Percentiles rank a stretch among this genome's conserved stretches.
Evolutionary conservation across 2,329 filamentous ascomycete species (phyloP).

Genomic region (Fusarium udum): DNA sequence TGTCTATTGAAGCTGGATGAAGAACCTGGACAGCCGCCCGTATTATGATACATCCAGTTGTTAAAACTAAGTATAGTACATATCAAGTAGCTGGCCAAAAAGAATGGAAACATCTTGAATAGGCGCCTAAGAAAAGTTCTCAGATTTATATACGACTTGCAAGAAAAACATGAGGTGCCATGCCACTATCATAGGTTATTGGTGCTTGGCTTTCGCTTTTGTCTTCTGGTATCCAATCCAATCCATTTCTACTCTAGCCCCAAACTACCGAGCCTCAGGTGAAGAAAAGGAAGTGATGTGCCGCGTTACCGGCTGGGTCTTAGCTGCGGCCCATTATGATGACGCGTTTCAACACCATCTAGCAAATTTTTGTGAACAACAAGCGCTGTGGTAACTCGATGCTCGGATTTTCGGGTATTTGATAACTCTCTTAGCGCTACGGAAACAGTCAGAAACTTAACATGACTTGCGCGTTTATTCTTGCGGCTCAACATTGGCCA

Average conservation of each 20-base stretch:
- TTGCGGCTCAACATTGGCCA: slow-evolving; percentile 29
- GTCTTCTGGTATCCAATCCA: slow-evolving; percentile 6
- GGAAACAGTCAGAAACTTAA: background rate
- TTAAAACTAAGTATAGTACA: background rate
- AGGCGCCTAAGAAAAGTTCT: slow-evolving; percentile 8
- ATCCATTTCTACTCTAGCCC: background rate
- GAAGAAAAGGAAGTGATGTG: slow-evolving; percentile 19
- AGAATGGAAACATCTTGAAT: background rate
- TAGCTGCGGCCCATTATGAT: slow-evolving; percentile 38
- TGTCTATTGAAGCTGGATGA: slow-evolving; percentile 1
- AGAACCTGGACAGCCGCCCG: slow-evolving; percentile 20
- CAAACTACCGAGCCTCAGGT: slow-evolving; percentile 33
- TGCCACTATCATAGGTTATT: slow-evolving; percentile 7
- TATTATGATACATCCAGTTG: slow-evolving; percentile 16
- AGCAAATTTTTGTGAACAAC: background rate
- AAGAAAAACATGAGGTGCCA: background rate
- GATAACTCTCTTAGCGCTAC: slow-evolving; percentile 8
- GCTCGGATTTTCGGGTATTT: background rate
- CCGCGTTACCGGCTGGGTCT: slow-evolving; percentile 37
- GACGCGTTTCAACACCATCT: slow-evolving; percentile 35
- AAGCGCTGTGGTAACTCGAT: slow-evolving; percentile 13
- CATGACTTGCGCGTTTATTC: slow-evolving; percentile 1
- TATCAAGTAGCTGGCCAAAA: background rate
- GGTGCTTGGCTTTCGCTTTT: slow-evolving; percentile 8
- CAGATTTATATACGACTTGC: background rate